Evolutionary conservation across 2,329 filamentous ascomycete genomes (phyloP), one percentile per base, ranked within the genome.

Genomic region (Pseudopithomyces chartarum): DNA sequence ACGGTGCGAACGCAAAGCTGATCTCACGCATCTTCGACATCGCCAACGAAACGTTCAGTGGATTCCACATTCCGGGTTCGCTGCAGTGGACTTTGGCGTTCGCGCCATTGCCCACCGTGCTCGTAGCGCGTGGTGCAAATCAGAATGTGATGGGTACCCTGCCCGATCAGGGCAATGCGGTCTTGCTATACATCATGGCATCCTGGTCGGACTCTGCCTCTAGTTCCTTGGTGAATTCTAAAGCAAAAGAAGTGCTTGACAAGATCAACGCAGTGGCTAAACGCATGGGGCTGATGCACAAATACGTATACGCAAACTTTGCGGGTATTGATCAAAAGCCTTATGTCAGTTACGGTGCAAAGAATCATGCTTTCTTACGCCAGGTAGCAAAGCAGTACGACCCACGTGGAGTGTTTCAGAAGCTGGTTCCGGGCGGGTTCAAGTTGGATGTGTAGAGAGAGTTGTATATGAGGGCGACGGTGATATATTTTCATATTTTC

Each of bases 311-410:
- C 40, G 47, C 47, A 6, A 50, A 50, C 19, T 39, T 39, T 52
- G 70, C 69, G 11, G 69, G 59, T 4, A 52, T 44, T 17, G 68
- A 62, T 60, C 73, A 75, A 56, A 63, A 70, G 29, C 69, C 71
- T 2, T 61, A 73, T 22, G 57, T 39, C 1, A 56, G 64, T 6
- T 68, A 72, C 49, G 67, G 73, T 8, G 50, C 55, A 36, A 58
- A 57, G 33, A 68, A 57, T 40, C 58, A 59, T 53, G 58, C 52
- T 45, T 57, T 58, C 6, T 48, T 75, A 53, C 52, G 60, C 53
- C 39, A 42, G 8, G 33, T 38, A 8, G 67, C 63, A 40, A 62
- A 59, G 60, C 67, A 69, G 58, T 75, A 74, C 54, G 73, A 76
- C 50, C 66, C 68, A 2, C 22, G 46, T 11, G 57, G 60, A 17